Conservation (phyloP, 1,139 yeast genomes). For the Taphrina pruni region DNA sequence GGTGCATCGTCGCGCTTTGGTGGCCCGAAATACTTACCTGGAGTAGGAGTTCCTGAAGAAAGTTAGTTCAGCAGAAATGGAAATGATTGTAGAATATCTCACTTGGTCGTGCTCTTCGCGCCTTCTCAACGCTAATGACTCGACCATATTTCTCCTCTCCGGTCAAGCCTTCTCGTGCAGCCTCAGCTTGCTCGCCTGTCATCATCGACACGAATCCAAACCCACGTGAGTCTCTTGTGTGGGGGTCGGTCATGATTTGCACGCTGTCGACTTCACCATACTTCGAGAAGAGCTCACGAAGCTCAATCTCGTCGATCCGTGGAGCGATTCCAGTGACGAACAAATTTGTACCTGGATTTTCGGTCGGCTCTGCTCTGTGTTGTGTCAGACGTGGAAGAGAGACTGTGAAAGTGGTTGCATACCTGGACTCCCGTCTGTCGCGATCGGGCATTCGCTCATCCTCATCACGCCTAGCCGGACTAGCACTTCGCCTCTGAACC, state of each 20-base stretch:
- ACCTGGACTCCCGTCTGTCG: conserved; percentile 29
- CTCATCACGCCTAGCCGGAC: conserved; percentile 33
- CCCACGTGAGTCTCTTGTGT: conserved; percentile 53
- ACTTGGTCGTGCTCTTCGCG: conserved; percentile 53
- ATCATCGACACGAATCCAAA: conserved; percentile 54
- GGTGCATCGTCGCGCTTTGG: conserved; percentile 48
- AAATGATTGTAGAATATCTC: conserved; percentile 40
- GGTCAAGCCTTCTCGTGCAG: conserved; percentile 51
- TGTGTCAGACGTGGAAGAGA: background rate
- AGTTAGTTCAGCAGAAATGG: too few relatives aligned
- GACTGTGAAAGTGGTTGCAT: background rate
- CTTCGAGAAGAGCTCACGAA: conserved; percentile 51
- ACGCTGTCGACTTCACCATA: conserved; percentile 52
- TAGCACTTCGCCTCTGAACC: conserved; percentile 20
- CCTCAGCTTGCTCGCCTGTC: conserved; percentile 51
- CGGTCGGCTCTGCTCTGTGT: conserved; percentile 25
- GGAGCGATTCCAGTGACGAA: conserved; percentile 54
- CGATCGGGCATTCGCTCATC: conserved; percentile 41
- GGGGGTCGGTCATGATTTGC: conserved; percentile 55
- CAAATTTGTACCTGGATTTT: conserved; percentile 53
- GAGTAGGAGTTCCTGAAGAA: conserved; percentile 51
- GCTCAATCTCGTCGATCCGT: conserved; percentile 51
- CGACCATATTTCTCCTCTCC: conserved; percentile 52
- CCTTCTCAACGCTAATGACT: conserved; percentile 51
- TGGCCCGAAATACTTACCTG: conserved; percentile 56